Evolutionary conservation across 495 filamentous ascomycete genomes (phyloP).

Genomic region (Neohortaea acidophila): DNA sequence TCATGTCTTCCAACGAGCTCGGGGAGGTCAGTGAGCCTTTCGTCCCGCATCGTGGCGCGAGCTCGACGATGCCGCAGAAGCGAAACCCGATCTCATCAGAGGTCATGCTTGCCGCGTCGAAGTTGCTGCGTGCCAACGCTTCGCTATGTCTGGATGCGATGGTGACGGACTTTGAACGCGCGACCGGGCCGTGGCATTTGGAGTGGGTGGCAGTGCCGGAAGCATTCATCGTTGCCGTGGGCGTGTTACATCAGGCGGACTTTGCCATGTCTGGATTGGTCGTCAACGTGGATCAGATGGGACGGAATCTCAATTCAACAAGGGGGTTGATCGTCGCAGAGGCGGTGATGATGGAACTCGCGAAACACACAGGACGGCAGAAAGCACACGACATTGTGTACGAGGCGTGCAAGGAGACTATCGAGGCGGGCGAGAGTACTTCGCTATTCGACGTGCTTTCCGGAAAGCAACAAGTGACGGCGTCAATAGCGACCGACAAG

Average conservation of each 20-base stretch:
- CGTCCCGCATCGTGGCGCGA: conserved; percentile 38
- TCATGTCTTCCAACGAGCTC: conserved; percentile 40
- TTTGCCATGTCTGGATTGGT: conserved; percentile 35
- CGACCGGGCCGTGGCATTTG: conserved; percentile 38
- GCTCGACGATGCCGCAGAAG: conserved; percentile 42
- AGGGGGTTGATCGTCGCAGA: conserved; percentile 39
- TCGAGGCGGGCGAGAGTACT: conserved; percentile 25
- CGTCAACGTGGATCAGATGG: conserved; percentile 33
- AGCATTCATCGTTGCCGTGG: conserved; percentile 36
- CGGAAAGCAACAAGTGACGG: conserved; percentile 28
- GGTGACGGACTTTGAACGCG: conserved; percentile 40
- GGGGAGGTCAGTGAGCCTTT: conserved; percentile 42
- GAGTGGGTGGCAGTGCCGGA: conserved; percentile 41
- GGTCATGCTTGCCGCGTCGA: conserved; percentile 37
- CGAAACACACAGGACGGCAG: conserved; percentile 33
- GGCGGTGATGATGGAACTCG: conserved; percentile 43
- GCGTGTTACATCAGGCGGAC: conserved; percentile 34
- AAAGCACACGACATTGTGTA: conserved; percentile 40
- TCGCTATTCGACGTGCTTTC: conserved; percentile 30
- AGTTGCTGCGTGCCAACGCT: conserved; percentile 35
- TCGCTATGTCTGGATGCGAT: conserved; percentile 37
- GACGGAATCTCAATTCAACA: conserved; percentile 34
- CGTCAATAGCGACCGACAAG: conserved; percentile 27
- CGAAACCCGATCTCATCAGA: conserved; percentile 40
- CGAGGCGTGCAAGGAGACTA: conserved; percentile 36